Conservation (phyloP, 495 filamentous ascomycete species). For the Trichoderma parareesei region DNA sequence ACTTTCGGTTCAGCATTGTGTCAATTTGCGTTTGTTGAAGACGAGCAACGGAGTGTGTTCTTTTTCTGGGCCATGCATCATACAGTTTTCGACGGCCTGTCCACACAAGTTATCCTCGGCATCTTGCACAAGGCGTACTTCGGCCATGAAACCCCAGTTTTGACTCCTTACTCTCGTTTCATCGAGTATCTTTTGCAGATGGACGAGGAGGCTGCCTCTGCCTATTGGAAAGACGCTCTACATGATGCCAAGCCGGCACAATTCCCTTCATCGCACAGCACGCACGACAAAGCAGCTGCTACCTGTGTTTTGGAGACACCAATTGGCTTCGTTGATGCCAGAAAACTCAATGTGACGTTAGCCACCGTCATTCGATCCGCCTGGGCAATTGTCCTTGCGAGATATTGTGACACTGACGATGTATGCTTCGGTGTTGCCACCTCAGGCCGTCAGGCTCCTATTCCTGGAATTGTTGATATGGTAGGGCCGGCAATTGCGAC, state of each 20-base stretch:
- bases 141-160: background rate
- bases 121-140: background rate
- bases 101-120: background rate
- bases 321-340: background rate
- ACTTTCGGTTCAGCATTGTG: constrained; percentile 16
- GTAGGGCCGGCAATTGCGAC: constrained; percentile 50
- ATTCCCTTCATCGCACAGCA: background rate
- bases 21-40: constrained; percentile 18
- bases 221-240: background rate
- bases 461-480: constrained; percentile 39
- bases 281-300: background rate
- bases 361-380: constrained; percentile 35
- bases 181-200: background rate
- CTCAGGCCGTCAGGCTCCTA: constrained; percentile 16
- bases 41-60: constrained; percentile 10
- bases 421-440: constrained; percentile 41
- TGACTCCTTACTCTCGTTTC: background rate
- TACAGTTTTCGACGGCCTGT: constrained; percentile 11
- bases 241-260: background rate
- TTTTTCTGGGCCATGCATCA: constrained; percentile 42
- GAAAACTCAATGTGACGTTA: constrained; percentile 14
- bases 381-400: constrained; percentile 17
- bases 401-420: constrained; percentile 31
- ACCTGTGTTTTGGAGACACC: background rate
- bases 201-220: background rate